Evolutionary conservation across 257 asterid genomes (phyloP), one percentile per base, ranked within the genome.

Genomic region (Plantago major): DNA sequence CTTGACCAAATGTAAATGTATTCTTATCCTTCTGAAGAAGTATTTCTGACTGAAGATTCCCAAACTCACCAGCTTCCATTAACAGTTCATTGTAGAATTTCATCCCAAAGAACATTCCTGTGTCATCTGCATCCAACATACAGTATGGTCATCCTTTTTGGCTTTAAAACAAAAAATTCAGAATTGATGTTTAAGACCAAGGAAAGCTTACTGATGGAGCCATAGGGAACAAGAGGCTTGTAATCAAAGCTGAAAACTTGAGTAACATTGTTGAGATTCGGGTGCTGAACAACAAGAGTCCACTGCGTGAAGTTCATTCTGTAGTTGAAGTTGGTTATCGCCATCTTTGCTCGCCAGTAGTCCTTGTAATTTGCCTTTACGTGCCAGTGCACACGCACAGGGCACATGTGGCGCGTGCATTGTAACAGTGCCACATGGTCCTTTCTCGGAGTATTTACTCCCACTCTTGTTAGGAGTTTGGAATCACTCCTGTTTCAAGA

Each of bases 391-490:
- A 89, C 89, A 18, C 97, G 82, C 8, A 89, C 64, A 4, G 97
- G 95, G 81, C 97, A 87, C 97, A 89, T 86, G 43, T 89, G 97
- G 82, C 78, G 90, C 3, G 97, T 89, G 74, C 98, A 90, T 60
- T 85, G 98, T 12, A 90, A 10, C 22, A 85, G 69, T 1, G 98
- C 94, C 0, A 81, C 8, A 43, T 75, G 81, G 48, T 88, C 96
- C 73, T 85, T 88, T 69, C 79, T 69, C 0, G 96, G 96, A 12
- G 96, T 88, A 67, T 88, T 88, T 68, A 88, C 42, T 14, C 97
- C 97, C 62, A 79, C 84, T 68, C 62, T 79, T 18, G 81, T 85
- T 3, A 76, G 82, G 69, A 88, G 90, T 54, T 89, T 86, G 3
- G 97, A 86, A 42, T 86, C 89, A 11, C 89, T 76, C 82, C 95